Evolutionary conservation across 2,329 filamentous ascomycete genomes (phyloP), one percentile per base, ranked within the genome.

Genomic region (Emericellopsis cladophorae): DNA sequence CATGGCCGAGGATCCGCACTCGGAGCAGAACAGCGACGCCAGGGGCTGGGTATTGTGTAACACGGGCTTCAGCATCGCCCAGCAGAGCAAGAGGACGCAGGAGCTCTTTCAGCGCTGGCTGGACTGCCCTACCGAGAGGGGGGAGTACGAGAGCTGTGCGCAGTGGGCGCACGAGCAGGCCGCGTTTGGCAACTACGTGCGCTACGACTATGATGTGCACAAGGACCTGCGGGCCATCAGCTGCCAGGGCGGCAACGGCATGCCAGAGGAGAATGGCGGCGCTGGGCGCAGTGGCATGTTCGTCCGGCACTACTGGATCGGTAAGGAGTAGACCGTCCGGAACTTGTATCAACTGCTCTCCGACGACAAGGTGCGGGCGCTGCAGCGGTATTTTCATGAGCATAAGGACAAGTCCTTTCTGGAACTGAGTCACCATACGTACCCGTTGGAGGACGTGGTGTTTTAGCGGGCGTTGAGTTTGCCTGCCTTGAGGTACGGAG

Each of bases 1-100:
- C 42, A 62, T 69, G 57, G 60, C 67, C 31, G 54, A 63, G 42
- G 67, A 70, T 40, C 65, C 66, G 7, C 55, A 64, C 40, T 47
- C 47, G n/a, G 14, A 39, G 44, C 52, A 54, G 40, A 66, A 68
- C 48, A 51, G 43, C 31, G 64, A 67, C 44, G 52, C 51, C 39
- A 51, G 55, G 29, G 58, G 58, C 14, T 42, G 49, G 8, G 49
- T 52, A 8, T 51, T 60, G 7, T 50, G 62, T 23, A 68, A 68
- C 44, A 66, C 61, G 5, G 64, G 64, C 6, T 66, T 66, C 44
- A 52, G 67, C 41, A 59, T 67, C 41, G 61, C 62, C 1, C 61
- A 65, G 43, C 44, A 46, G 24, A 44, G 42, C 44, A 24, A 41
- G 21, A 42, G 44, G 12, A 46, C 46, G 18, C 39, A 44, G 29